Conservation (phyloP, 305 asterid genomes). For the Plantago rigida region DNA sequence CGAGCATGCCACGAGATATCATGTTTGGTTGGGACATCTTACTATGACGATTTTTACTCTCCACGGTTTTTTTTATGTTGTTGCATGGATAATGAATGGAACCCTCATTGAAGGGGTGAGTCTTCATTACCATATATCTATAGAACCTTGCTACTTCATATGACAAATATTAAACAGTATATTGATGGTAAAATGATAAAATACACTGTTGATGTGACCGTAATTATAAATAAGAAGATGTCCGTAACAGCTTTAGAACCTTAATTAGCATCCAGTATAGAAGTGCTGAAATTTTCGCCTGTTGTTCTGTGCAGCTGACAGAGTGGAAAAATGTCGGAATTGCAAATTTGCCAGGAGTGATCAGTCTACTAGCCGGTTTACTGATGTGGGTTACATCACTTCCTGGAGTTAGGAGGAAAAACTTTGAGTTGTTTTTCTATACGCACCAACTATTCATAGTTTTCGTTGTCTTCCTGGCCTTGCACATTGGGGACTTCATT, state of each 20-base stretch:
- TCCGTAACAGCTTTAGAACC: not conserved
- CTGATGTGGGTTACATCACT: slow-evolving; percentile 83
- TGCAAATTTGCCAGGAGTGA: slow-evolving; percentile 68
- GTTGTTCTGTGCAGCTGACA: slow-evolving; percentile 37
- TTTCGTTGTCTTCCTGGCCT: slow-evolving; percentile 59
- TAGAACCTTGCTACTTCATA: not conserved
- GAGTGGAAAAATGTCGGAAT: slow-evolving; percentile 47
- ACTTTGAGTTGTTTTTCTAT: slow-evolving; percentile 76
- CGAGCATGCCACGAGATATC: slow-evolving; percentile 81
- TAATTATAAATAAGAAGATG: not conserved
- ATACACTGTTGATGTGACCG: not conserved
- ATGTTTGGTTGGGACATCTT: slow-evolving; percentile 88
- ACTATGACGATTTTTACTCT: slow-evolving; percentile 69
- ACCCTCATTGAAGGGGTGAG: slow-evolving; percentile 44
- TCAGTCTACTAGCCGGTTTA: slow-evolving; percentile 64
- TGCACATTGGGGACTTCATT: slow-evolving; percentile 68
- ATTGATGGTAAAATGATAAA: not conserved
- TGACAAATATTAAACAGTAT: not conserved
- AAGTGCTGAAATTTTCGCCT: not conserved
- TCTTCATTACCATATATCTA: slow-evolving; percentile 1
- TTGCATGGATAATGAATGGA: slow-evolving; percentile 53
- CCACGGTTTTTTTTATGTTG: slow-evolving; percentile 53
- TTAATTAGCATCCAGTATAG: not conserved
- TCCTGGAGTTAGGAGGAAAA: slow-evolving; percentile 59
- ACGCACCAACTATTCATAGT: slow-evolving; percentile 73